Evolutionary conservation across 768 basidiomycete genomes (phyloP).

Genomic region (Dioszegia hungarica): DNA sequence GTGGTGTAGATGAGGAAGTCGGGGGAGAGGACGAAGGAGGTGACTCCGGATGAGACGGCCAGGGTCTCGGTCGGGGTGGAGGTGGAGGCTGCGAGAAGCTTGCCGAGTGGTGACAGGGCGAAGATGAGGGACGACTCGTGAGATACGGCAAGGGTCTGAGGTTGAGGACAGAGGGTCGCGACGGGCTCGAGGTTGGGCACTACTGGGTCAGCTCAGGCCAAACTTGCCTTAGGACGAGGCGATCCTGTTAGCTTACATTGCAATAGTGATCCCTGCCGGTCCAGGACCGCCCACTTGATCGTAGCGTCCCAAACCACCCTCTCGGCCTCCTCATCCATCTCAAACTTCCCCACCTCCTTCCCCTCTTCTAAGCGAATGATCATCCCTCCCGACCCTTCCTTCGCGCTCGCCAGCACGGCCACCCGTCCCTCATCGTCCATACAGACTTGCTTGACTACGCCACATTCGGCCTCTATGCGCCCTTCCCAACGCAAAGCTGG

Average conservation of each 20-base stretch:
- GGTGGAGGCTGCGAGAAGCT: slow-evolving; percentile 54
- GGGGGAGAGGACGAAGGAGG: slow-evolving; percentile 66
- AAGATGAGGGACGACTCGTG: slow-evolving; percentile 52
- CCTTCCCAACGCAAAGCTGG: slow-evolving; percentile 30
- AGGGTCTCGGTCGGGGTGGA: background rate
- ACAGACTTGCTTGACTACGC: slow-evolving; percentile 27
- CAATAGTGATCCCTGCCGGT: background rate
- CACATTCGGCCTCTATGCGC: slow-evolving; percentile 10
- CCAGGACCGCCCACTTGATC: slow-evolving; percentile 23
- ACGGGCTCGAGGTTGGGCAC: slow-evolving; percentile 12
- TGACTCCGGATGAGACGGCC: slow-evolving; percentile 48
- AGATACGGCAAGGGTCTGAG: slow-evolving; percentile 17
- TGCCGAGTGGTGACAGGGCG: slow-evolving; percentile 64
- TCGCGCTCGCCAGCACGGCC: slow-evolving; percentile 11
- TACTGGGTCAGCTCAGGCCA: slow-evolving; percentile 1
- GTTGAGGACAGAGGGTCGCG: slow-evolving; percentile 23
- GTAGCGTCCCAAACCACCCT: slow-evolving; percentile 19
- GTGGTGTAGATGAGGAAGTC: slow-evolving; percentile 82
- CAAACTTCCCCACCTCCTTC: slow-evolving; percentile 1
- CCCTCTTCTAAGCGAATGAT: slow-evolving; percentile 1
- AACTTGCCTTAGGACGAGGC: background rate
- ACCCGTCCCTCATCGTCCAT: slow-evolving; percentile 23
- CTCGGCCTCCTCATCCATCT: slow-evolving; percentile 10
- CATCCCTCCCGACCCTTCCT: background rate
- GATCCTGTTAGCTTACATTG: background rate